A percentile compares a stretch with the other conserved stretches of the same genome.
phyloP scores from a whole-genome alignment of 2,329 filamentous ascomycete species.

The Dothistroma septosporum region DNA sequence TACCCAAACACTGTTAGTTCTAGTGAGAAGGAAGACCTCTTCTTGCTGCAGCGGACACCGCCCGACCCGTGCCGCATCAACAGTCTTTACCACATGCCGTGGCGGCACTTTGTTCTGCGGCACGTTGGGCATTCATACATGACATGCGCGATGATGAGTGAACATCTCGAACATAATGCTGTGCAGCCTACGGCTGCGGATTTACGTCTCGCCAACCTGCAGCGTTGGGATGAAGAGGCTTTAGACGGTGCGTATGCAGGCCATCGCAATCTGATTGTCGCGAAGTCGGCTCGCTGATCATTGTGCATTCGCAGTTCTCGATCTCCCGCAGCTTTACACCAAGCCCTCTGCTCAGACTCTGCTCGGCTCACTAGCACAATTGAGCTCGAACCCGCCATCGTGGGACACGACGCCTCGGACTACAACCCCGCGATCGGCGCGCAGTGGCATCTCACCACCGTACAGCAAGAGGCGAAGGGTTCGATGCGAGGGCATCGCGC shows the following conservation, averaged over 20 bases:
- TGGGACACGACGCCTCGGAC: conserved; percentile 53
- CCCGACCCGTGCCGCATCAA: background rate
- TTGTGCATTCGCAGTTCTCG: conserved; percentile 50
- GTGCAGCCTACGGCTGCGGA: conserved; percentile 12
- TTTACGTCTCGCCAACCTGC: conserved; percentile 9
- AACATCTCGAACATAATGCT: background rate
- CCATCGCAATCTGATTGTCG: conserved; percentile 1
- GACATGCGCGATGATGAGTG: background rate
- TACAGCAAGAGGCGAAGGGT: conserved; percentile 39
- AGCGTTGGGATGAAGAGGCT: conserved; percentile 27
- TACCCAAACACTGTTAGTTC: background rate
- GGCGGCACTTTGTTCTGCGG: background rate
- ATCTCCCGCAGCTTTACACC: conserved; percentile 79
- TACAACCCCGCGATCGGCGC: conserved; percentile 22
- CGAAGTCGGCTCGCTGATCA: conserved; percentile 3
- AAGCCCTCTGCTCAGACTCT: conserved; percentile 65
- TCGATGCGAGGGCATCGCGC: conserved; percentile 50
- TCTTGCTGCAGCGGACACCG: conserved; percentile 7
- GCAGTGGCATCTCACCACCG: conserved; percentile 25
- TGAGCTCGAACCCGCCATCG: conserved; percentile 63
- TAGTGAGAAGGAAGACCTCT: background rate
- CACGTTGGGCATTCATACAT: conserved; percentile 1
- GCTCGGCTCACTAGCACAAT: conserved; percentile 59
- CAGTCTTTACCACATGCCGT: background rate
- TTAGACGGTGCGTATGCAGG: conserved; percentile 30